These are phyloP conservation scores for Globisporangium spinosum DNA, from an alignment of 352 stramenopile genomes.

Conservation along the genomic window DNA sequence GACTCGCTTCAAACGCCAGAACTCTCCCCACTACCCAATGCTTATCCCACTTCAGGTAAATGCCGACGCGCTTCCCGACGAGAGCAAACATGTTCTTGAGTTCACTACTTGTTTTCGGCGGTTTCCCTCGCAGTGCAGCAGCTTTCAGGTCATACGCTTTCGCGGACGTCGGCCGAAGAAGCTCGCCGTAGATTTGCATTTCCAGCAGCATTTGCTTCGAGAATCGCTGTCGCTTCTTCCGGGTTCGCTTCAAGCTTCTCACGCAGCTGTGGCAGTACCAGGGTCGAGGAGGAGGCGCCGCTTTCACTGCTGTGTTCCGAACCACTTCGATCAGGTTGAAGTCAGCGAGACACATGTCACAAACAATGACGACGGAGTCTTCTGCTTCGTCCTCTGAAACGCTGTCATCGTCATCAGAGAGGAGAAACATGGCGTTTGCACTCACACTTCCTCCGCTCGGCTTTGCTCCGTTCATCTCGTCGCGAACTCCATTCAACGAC, in stretches of 20 bases:
- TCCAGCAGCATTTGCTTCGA: constrained; percentile 85
- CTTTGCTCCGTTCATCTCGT: constrained; percentile 14
- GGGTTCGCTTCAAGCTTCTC: constrained; percentile 62
- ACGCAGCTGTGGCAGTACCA: constrained; percentile 75
- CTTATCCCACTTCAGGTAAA: constrained; percentile 74
- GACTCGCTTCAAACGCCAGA: constrained; percentile 46
- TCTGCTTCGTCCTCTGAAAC: constrained; percentile 31
- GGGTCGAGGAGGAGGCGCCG: constrained; percentile 49
- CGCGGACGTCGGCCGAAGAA: constrained; percentile 59
- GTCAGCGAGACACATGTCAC: constrained; percentile 70
- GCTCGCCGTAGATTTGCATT: constrained; percentile 72
- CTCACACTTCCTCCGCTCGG: constrained; percentile 21
- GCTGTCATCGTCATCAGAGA: constrained; percentile 43
- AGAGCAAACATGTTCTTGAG: constrained; percentile 52
- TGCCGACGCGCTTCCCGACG: constrained; percentile 60
- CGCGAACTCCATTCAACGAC: constrained; percentile 2
- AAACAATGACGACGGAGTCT: constrained; percentile 58
- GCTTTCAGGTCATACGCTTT: constrained; percentile 55
- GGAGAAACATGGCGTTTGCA: constrained; percentile 30
- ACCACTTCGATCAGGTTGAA: constrained; percentile 70
- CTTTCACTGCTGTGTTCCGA: constrained; percentile 29
- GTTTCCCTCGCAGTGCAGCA: constrained; percentile 40
- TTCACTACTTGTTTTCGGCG: constrained; percentile 42
- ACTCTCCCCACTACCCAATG: constrained; percentile 76
- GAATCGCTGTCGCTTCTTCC: constrained; percentile 76